A percentile compares a stretch with the other conserved stretches of the same genome.
Conservation (phyloP, 805 yeast species). For the Kockiozyma suomiensis region DNA sequence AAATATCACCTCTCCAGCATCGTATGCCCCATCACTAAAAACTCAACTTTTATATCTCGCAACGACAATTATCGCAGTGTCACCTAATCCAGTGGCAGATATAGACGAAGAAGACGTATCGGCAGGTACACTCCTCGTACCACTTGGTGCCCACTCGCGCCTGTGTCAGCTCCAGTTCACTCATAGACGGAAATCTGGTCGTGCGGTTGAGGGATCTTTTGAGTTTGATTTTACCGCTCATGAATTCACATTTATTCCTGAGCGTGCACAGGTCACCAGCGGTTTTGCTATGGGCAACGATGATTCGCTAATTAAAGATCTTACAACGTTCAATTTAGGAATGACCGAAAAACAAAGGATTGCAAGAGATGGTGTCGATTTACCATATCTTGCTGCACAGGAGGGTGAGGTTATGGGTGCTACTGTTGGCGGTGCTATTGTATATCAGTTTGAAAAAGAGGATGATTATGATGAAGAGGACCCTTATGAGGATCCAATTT, state of each 20-base stretch:
- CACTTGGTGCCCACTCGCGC: constrained; percentile 54
- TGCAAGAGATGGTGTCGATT: constrained; percentile 81
- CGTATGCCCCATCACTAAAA: constrained; percentile 23
- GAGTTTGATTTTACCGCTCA: constrained; percentile 51
- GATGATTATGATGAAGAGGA: constrained; percentile 99
- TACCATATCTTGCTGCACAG: constrained; percentile 93
- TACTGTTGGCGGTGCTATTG: constrained; percentile 81
- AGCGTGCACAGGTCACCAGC: constrained; percentile 38
- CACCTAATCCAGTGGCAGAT: constrained; percentile 47
- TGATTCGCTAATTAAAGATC: constrained; percentile 61
- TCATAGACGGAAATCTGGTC: constrained; percentile 82
- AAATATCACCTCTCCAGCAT: background rate
- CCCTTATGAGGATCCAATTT: constrained; percentile 95
- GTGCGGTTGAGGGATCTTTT: constrained; percentile 63
- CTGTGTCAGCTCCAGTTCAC: constrained; percentile 55
- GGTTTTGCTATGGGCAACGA: constrained; percentile 43
- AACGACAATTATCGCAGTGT: constrained; percentile 66
- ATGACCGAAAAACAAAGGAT: constrained; percentile 73
- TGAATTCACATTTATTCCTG: constrained; percentile 48
- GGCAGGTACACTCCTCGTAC: constrained; percentile 48
- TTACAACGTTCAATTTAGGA: constrained; percentile 85
- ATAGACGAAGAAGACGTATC: constrained; percentile 56
- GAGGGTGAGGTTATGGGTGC: constrained; percentile 55
- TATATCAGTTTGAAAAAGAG: constrained; percentile 92
- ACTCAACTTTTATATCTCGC: constrained; percentile 57